Conservation (phyloP, 768 basidiomycete genomes). For the Cystobasidium onofrii region DNA sequence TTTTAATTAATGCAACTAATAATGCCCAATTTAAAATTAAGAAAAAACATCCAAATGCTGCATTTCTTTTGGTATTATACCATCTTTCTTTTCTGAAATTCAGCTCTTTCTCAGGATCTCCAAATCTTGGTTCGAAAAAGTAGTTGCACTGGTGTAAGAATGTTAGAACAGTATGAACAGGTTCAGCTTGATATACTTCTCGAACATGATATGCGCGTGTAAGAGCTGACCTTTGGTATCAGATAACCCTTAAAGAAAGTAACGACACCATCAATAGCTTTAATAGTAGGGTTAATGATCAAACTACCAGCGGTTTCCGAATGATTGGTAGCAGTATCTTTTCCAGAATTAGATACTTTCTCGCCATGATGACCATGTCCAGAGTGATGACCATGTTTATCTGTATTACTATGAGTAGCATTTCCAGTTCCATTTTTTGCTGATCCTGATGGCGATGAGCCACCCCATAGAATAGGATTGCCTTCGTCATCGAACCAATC, state of each 20-base stretch:
- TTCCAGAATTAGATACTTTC: conserved; percentile 16
- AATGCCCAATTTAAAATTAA: conserved; percentile 22
- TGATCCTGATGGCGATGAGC: conserved; percentile 7
- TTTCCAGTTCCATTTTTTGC: neutral
- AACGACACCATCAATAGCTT: conserved; percentile 18
- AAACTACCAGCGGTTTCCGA: conserved; percentile 27
- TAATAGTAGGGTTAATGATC: neutral
- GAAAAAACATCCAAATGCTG: conserved; percentile 20
- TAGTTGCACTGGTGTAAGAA: neutral
- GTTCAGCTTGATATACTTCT: no score
- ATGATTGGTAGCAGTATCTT: conserved; percentile 7
- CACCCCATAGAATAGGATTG: neutral
- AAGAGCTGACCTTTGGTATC: conserved; percentile 11
- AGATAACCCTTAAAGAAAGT: conserved; percentile 25
- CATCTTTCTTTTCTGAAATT: conserved; percentile 29
- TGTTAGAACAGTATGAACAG: no score
- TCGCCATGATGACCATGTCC: neutral
- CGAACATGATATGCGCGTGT: no score
- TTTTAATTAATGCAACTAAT: neutral
- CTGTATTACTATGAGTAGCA: neutral
- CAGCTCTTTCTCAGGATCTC: conserved; percentile 21
- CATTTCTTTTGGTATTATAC: conserved; percentile 29
- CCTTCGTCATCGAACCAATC: conserved; percentile 29
- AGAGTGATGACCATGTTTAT: neutral
- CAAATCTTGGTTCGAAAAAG: conserved; percentile 29